Base-by-base conservation (phyloP, 176 grass and related monocot species). In the Melocanna baccifera region DNA sequence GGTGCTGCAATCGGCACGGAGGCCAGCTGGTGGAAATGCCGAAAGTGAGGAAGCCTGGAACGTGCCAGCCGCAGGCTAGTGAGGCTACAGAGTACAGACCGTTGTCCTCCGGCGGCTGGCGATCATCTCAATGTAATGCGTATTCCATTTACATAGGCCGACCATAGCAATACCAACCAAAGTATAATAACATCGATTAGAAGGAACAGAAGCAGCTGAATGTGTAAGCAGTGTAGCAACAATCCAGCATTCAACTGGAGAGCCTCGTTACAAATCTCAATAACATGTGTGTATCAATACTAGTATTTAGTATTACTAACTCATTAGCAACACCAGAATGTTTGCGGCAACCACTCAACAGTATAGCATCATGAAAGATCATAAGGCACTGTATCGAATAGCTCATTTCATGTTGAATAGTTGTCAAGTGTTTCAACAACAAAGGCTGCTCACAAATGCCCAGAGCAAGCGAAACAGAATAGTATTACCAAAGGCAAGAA, bases 381-480 rank as follows among this genome's bases (percentile, higher is more conserved):
- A 40, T 2, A 78, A 66, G 16, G 9, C 23, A 81, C 52, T 63
- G n/a, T 86, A 67, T 61, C 18, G 26, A 83, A 83, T 86, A 73
- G 22, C 14, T 76, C 32, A 3, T 46, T 83, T 83, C 58, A 79
- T 87, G 79, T 83, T 74, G 39, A 87, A 74, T 78, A 83, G 29
- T 32, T 51, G 19, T 76, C 13, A 50, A 82, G 88, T 68, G 67
- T 73, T 82, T 50, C 79, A 51, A 73, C 51, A 85, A 67, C 25
- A 83, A 78, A 83, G 51, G 57, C 65, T 78, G 58, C 67, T 90
- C 84, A 79, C 66, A 82, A 82, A 82, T 58, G 83, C 65, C 16
- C 78, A 64, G 78, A 82, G 47, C 65, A 79, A 83, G 58, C 84
- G 87, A 83, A 90, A 78, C 29, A 79, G 23, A 90, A 75, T 79